These are phyloP conservation scores for Candida sojae DNA, from an alignment of 1,139 yeast species.

Conservation along the genomic window DNA sequence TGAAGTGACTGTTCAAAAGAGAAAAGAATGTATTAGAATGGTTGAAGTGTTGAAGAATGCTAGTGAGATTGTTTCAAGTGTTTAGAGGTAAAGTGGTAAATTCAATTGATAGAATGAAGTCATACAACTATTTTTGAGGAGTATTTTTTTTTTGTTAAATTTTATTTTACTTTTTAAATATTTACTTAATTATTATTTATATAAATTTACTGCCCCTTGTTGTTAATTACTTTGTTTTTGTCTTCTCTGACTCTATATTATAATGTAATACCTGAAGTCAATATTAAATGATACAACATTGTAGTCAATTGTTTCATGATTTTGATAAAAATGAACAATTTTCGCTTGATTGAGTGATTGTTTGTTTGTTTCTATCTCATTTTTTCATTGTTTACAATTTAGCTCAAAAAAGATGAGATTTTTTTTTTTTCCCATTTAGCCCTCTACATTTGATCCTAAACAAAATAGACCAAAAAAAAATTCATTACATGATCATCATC, in stretches of 20 bases:
- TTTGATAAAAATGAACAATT: no score
- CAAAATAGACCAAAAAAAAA: background rate
- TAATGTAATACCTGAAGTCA: no score
- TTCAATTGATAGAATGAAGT: background rate
- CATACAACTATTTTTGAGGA: background rate
- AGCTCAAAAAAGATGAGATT: background rate
- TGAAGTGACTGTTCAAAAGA: slow-evolving; percentile 89
- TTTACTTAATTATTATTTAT: background rate
- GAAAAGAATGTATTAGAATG: slow-evolving; percentile 94
- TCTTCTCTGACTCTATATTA: no score
- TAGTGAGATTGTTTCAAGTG: slow-evolving; percentile 87
- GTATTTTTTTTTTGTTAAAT: no score
- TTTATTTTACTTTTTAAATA: background rate
- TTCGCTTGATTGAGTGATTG: background rate
- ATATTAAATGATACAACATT: no score
- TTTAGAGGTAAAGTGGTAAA: slow-evolving; percentile 30
- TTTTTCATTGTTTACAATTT: background rate
- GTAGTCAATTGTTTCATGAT: no score
- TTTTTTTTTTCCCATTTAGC: background rate
- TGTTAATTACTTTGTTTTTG: background rate
- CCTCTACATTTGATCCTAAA: no score
- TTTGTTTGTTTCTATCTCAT: background rate
- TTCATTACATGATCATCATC: background rate
- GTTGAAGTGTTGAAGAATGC: slow-evolving; percentile 89
- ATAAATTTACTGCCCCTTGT: background rate